Percentiles rank a stretch among this genome's conserved stretches.
Evolutionary conservation across 495 filamentous ascomycete species (phyloP).

Genomic region (Barbatosphaeria neglecta): DNA sequence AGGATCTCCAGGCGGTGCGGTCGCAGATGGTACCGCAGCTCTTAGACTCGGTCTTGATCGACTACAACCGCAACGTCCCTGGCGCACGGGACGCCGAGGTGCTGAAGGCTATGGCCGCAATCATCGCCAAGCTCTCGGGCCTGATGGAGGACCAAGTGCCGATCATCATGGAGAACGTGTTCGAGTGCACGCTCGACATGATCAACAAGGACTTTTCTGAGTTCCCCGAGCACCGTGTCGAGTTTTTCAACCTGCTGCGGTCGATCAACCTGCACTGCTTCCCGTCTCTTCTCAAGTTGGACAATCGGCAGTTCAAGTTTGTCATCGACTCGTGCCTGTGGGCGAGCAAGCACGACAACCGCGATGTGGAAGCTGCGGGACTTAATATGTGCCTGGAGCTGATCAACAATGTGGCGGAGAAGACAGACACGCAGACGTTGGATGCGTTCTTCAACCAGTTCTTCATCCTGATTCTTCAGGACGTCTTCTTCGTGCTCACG

Average conservation of each 20-base stretch:
- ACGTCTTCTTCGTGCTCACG: conserved; percentile 96
- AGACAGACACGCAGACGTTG: conserved; percentile 69
- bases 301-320: conserved; percentile 94
- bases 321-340: conserved; percentile 99
- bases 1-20: conserved; percentile 87
- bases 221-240: conserved; percentile 93
- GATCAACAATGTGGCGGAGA: conserved; percentile 91
- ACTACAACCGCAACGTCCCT: conserved; percentile 94
- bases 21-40: conserved; percentile 90
- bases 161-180: conserved; percentile 95
- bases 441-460: conserved; percentile 96
- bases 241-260: conserved; percentile 93
- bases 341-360: conserved; percentile 99
- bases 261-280: conserved; percentile 97
- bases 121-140: conserved; percentile 84
- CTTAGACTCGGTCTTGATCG: conserved; percentile 86
- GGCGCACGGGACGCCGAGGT: conserved; percentile 96
- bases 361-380: conserved; percentile 94
- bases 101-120: conserved; percentile 91
- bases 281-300: conserved; percentile 82
- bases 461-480: conserved; percentile 87
- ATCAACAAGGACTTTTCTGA: conserved; percentile 99
- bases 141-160: conserved; percentile 98
- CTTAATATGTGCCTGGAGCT: conserved; percentile 98
- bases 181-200: conserved; percentile 98